Conservation (phyloP, 805 yeast genomes). For the Yarrowia porcina region DNA sequence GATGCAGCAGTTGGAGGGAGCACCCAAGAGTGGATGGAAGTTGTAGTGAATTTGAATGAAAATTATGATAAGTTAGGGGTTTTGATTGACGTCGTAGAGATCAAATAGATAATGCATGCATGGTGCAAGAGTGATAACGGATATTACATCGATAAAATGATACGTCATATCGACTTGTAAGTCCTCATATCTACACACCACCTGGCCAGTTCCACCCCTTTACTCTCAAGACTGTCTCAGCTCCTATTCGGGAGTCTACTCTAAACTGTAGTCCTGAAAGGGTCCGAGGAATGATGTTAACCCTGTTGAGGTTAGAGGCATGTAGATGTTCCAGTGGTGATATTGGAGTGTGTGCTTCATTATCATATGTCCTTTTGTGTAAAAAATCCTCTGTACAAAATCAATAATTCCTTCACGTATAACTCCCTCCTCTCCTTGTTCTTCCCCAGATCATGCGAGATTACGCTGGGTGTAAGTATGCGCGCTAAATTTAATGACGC, state of each 20-base stretch:
- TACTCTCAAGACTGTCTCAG: not conserved
- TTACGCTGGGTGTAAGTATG: slow-evolving; percentile 7
- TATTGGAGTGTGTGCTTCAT: too few relatives aligned
- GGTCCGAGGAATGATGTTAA: not conserved
- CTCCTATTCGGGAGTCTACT: not conserved
- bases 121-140: not conserved
- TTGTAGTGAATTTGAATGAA: not conserved
- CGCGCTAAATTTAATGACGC: slow-evolving; percentile 22
- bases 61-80: not conserved
- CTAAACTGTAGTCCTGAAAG: not conserved
- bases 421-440: not conserved
- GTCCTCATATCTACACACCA: not conserved
- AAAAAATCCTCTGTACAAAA: too few relatives aligned
- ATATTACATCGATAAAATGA: not conserved
- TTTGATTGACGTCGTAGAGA: not conserved
- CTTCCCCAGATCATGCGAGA: slow-evolving; percentile 24
- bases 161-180: too few relatives aligned
- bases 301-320: too few relatives aligned
- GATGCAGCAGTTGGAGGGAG: too few relatives aligned
- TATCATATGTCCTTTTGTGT: too few relatives aligned
- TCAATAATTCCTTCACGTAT: too few relatives aligned
- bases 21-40: too few relatives aligned
- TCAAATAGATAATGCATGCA: not conserved
- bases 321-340: too few relatives aligned
- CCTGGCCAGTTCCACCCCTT: not conserved